Conservation (phyloP, 768 basidiomycete species). For the Boletus subparvulus region DNA sequence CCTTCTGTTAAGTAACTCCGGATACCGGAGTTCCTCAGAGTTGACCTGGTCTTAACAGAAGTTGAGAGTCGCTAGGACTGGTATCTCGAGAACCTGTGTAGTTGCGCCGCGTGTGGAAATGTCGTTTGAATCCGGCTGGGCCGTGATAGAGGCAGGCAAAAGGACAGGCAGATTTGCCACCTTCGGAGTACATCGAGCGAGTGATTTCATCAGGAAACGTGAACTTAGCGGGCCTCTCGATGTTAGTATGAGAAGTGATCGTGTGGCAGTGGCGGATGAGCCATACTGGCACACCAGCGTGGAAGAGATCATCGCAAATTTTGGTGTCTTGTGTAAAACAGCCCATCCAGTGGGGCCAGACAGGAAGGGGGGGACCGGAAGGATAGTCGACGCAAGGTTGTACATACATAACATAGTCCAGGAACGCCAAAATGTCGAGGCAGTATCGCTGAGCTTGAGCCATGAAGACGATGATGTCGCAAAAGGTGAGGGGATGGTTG, state of each 20-base stretch:
- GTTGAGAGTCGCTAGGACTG: neutral
- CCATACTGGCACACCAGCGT: slow-evolving; percentile 11
- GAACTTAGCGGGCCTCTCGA: neutral
- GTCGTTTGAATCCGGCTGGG: neutral
- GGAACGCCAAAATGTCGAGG: slow-evolving; percentile 1
- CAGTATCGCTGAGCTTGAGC: slow-evolving; percentile 1
- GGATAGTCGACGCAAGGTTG: neutral
- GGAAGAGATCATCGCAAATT: slow-evolving; percentile 1
- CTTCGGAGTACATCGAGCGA: neutral
- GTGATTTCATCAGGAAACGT: slow-evolving; percentile 1
- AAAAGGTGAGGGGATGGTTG: no score
- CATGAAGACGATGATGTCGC: neutral
- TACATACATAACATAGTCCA: neutral
- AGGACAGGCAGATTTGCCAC: neutral
- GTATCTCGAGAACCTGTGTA: neutral
- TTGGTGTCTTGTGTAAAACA: slow-evolving; percentile 1
- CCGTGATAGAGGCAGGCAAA: neutral
- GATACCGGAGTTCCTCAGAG: no score
- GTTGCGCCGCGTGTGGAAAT: neutral
- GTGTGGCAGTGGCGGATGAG: neutral
- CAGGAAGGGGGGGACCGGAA: neutral
- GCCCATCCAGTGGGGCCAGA: slow-evolving; percentile 8
- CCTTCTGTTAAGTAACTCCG: no score
- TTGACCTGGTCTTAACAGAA: no score
- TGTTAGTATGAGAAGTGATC: slow-evolving; percentile 1